Conservation (phyloP, 306 rosid species). For the Malus sylvestris region DNA sequence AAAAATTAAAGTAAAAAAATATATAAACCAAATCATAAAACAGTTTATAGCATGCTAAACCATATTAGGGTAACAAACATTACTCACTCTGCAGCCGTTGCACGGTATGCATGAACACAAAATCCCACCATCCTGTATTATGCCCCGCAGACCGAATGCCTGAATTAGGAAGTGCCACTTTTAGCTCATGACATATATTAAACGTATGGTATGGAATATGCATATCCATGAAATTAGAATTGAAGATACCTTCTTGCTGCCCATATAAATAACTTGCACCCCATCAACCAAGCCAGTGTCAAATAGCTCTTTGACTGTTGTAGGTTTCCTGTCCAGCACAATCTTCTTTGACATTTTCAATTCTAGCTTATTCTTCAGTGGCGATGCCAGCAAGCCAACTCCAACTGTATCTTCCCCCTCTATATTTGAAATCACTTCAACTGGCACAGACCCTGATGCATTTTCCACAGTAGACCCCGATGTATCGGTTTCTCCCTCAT, state of each 20-base stretch:
- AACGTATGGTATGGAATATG: background rate
- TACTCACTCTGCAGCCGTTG: constrained; percentile 75
- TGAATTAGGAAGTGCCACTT: constrained; percentile 28
- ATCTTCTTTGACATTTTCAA: constrained; percentile 65
- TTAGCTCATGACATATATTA: constrained; percentile 3
- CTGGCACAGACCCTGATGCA: constrained; percentile 15
- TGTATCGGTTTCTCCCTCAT: constrained; percentile 5
- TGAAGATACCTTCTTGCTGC: constrained; percentile 69
- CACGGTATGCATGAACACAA: constrained; percentile 71
- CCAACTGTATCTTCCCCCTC: constrained; percentile 27
- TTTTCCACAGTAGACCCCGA: constrained; percentile 9
- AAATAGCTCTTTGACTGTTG: constrained; percentile 79
- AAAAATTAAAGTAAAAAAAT: constrained; percentile 18
- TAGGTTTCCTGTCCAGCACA: constrained; percentile 47
- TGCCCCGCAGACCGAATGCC: constrained; percentile 76
- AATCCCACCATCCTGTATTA: constrained; percentile 77
- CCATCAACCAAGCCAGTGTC: constrained; percentile 96
- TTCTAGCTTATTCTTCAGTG: constrained; percentile 43
- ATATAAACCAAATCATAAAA: background rate
- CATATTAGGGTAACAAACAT: background rate
- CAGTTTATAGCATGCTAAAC: background rate
- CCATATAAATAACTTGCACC: constrained; percentile 76
- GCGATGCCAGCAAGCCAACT: constrained; percentile 17
- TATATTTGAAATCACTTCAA: constrained; percentile 12
- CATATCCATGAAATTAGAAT: background rate